phyloP scores from a whole-genome alignment of 2,329 filamentous ascomycete genomes.

The Didymella sp. region DNA sequence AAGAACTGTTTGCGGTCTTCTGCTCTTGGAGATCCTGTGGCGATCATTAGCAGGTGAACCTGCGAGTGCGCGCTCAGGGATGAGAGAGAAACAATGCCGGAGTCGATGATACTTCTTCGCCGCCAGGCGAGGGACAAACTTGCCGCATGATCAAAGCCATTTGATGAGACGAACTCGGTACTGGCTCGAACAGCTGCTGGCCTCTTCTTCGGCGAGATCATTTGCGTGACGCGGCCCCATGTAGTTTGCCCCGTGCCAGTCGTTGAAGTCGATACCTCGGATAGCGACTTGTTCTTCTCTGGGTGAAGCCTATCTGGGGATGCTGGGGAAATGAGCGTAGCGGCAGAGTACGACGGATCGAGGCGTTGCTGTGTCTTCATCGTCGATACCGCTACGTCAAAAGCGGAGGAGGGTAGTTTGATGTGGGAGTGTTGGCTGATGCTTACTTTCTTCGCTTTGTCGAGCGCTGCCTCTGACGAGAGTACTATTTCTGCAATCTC shows the following conservation, averaged over 20 bases:
- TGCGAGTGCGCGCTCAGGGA: constrained; percentile 15
- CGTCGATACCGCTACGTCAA: constrained; percentile 31
- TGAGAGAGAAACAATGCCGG: constrained; percentile 15
- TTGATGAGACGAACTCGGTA: constrained; percentile 25
- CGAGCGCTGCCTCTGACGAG: constrained; percentile 44
- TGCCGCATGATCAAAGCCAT: constrained; percentile 33
- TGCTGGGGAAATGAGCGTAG: constrained; percentile 32
- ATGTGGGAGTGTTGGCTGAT: constrained; percentile 34
- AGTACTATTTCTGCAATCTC: constrained; percentile 48
- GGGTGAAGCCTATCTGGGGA: constrained; percentile 17
- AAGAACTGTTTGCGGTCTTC: constrained; percentile 27
- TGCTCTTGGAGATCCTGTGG: constrained; percentile 45
- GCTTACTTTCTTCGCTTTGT: constrained; percentile 50
- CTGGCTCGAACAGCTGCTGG: constrained; percentile 24
- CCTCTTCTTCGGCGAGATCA: constrained; percentile 34
- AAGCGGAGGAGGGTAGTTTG: constrained; percentile 29
- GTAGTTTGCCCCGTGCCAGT: constrained; percentile 33
- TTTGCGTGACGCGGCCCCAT: constrained; percentile 34
- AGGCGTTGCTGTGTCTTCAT: constrained; percentile 29
- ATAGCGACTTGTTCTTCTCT: constrained; percentile 27
- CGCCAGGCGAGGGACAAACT: constrained; percentile 41
- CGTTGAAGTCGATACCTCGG: constrained; percentile 32
- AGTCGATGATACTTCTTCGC: constrained; percentile 38
- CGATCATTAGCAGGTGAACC: constrained; percentile 25
- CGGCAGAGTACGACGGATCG: constrained; percentile 30